Conservation (phyloP, 2,329 filamentous ascomycete genomes). For the Xylaria sp. region DNA sequence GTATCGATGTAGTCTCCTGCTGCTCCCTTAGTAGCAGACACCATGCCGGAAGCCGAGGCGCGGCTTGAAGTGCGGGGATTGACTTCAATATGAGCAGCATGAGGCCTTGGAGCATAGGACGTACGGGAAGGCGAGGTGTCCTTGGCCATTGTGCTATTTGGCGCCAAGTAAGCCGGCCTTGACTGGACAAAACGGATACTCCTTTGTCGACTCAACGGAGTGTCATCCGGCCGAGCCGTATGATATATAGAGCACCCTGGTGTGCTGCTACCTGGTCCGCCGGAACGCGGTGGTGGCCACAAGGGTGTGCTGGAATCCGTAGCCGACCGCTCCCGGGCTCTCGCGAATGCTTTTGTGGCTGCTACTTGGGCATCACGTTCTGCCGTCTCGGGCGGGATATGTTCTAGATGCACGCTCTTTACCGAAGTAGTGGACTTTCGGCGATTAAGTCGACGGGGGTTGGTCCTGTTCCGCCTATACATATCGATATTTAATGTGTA, state of each 20-base stretch:
- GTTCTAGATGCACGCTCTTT: conserved; percentile 58
- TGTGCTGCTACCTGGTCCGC: conserved; percentile 28
- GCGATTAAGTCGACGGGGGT: conserved; percentile 58
- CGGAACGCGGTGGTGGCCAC: conserved; percentile 51
- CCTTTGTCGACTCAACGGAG: conserved; percentile 57
- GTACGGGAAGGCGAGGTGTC: conserved; percentile 18
- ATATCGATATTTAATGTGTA: conserved; percentile 50
- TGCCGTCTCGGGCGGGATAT: conserved; percentile 61
- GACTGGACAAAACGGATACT: conserved; percentile 65
- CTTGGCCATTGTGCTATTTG: conserved; percentile 17
- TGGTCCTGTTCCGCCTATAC: conserved; percentile 63
- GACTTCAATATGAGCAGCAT: conserved; percentile 10
- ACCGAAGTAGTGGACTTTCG: conserved; percentile 66
- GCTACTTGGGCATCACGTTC: conserved; percentile 71
- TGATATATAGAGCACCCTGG: conserved; percentile 34
- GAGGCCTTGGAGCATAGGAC: conserved; percentile 15
- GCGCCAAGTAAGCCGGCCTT: conserved; percentile 20
- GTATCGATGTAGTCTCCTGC: conserved; percentile 54
- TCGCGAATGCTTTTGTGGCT: conserved; percentile 68
- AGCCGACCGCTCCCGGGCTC: conserved; percentile 58
- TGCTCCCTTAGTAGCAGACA: conserved; percentile 46
- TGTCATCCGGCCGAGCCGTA: conserved; percentile 38
- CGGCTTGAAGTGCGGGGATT: conserved; percentile 32
- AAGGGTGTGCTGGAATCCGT: conserved; percentile 47
- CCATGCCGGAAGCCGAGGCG: conserved; percentile 45